These are phyloP conservation scores for Cladosporium sp. DNA, from an alignment of 2,329 filamentous ascomycete species.

Conservation along the genomic window DNA sequence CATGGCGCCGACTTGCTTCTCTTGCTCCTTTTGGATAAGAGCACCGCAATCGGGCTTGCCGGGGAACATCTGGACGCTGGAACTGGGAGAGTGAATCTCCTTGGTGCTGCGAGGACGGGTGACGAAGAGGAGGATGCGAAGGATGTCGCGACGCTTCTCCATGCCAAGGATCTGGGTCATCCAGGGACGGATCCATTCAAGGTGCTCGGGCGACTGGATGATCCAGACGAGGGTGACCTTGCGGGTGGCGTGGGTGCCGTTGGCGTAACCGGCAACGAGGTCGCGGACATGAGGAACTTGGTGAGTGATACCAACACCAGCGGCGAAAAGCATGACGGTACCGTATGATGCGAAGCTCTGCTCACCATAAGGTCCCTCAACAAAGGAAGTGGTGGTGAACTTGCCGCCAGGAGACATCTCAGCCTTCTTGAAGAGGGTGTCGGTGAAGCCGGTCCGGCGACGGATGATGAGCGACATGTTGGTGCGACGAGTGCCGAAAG, in stretches of 20 bases:
- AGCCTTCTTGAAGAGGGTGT: conserved; percentile 71
- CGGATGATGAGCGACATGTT: conserved; percentile 79
- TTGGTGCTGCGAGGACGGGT: conserved; percentile 80
- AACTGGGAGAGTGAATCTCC: conserved; percentile 71
- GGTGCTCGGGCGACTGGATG: conserved; percentile 79
- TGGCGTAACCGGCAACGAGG: conserved; percentile 50
- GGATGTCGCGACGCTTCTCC: conserved; percentile 73
- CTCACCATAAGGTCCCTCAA: conserved; percentile 82
- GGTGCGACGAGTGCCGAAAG: conserved; percentile 46
- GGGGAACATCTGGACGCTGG: conserved; percentile 85
- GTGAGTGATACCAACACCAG: conserved; percentile 92
- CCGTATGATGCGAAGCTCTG: conserved; percentile 89
- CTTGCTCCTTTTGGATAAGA: conserved; percentile 76
- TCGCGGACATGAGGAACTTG: conserved; percentile 84
- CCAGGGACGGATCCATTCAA: conserved; percentile 92
- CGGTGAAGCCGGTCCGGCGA: conserved; percentile 82
- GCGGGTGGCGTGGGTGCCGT: conserved; percentile 74
- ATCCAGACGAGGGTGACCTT: conserved; percentile 86
- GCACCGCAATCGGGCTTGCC: conserved; percentile 79
- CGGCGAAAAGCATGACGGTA: conserved; percentile 83
- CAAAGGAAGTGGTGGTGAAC: conserved; percentile 64
- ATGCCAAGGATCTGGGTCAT: conserved; percentile 81
- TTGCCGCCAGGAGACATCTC: conserved; percentile 48
- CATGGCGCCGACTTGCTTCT: conserved; percentile 81
- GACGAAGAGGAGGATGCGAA: conserved; percentile 85